Percentiles rank a stretch among this genome's conserved stretches.
These are phyloP conservation scores for Cinchona pubescens DNA, from an alignment of 257 asterid genomes.

Conservation along the genomic window DNA sequence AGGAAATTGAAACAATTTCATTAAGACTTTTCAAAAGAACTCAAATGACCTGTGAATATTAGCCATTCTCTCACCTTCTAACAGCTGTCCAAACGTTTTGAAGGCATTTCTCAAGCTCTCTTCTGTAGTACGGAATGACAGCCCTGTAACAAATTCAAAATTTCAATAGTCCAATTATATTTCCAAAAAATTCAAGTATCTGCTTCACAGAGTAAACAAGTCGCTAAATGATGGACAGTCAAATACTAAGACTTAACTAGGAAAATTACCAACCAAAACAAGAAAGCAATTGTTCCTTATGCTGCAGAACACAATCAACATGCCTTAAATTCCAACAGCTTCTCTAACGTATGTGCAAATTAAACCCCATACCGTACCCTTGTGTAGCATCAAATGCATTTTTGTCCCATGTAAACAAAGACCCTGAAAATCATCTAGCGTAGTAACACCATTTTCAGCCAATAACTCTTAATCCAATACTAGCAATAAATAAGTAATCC, in stretches of 20 bases:
- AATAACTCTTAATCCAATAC: not conserved
- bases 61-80: conserved; percentile 49
- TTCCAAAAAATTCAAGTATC: not conserved
- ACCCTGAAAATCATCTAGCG: not conserved
- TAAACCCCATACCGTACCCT: not conserved
- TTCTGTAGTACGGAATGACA: conserved; percentile 77
- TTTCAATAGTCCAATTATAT: not conserved
- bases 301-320: not conserved
- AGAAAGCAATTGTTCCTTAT: not conserved
- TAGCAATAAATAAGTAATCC: not conserved
- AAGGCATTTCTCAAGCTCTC: conserved; percentile 66
- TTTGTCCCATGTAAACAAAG: not conserved
- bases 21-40: not conserved
- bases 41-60: not conserved
- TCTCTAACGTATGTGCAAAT: not conserved
- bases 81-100: conserved; percentile 60
- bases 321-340: not conserved
- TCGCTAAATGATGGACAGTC: not conserved
- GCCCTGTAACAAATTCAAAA: conserved; percentile 41
- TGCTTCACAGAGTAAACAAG: not conserved
- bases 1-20: not conserved
- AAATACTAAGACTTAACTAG: not conserved
- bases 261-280: not conserved
- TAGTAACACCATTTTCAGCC: not conserved
- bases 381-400: not conserved